Conservation (phyloP, 2,329 filamentous ascomycete genomes). For the Rhexocercosporidium sp. region DNA sequence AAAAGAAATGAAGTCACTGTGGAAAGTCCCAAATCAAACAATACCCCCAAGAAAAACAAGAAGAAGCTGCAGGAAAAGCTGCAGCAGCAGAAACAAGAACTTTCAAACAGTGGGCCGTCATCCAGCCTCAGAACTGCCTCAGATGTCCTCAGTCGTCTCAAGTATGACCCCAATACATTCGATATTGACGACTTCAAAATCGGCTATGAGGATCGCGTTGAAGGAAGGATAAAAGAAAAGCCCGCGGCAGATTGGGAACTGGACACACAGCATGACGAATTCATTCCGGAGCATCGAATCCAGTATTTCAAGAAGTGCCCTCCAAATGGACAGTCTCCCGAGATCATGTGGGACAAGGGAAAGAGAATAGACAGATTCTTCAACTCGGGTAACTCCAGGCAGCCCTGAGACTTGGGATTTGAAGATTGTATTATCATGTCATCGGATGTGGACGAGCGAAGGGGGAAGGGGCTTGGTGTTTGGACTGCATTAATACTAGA, state of each 20-base stretch:
- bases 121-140: constrained; percentile 2
- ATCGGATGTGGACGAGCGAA: background rate
- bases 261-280: constrained; percentile 60
- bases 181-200: constrained; percentile 19
- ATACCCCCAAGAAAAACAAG: background rate
- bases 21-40: background rate
- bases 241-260: constrained; percentile 27
- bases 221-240: constrained; percentile 25
- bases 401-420: background rate
- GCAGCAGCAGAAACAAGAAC: background rate
- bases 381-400: background rate
- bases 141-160: constrained; percentile 2
- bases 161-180: background rate
- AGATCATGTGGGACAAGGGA: constrained; percentile 56
- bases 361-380: constrained; percentile 31
- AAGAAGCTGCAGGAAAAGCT: too few species aligned
- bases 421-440: background rate
- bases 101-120: background rate
- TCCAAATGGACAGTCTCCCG: constrained; percentile 54
- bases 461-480: background rate
- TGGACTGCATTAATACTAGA: background rate
- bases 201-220: constrained; percentile 34
- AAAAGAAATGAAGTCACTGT: background rate
- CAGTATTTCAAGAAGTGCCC: constrained; percentile 58
- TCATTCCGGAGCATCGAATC: constrained; percentile 69